Percentiles rank a stretch among this genome's conserved stretches.
Conservation (phyloP, 768 basidiomycete genomes). For the Leucosporidium creatinivorum region DNA sequence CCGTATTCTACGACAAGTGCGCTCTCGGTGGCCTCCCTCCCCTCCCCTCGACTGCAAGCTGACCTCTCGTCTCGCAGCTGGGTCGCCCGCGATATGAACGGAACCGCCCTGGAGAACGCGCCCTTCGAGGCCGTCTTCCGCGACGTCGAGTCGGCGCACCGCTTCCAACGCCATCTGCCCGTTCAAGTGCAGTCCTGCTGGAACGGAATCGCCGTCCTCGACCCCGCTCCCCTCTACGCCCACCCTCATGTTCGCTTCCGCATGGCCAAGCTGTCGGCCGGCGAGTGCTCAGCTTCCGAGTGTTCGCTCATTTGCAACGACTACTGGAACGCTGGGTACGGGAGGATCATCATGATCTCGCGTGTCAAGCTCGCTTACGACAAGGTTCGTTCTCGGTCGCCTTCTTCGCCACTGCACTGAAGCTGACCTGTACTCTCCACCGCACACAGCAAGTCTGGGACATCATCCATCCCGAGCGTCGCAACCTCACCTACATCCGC, state of each 20-base stretch:
- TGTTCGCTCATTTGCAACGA: slow-evolving; percentile 97
- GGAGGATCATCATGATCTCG: slow-evolving; percentile 95
- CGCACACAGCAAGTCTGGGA: slow-evolving; percentile 75
- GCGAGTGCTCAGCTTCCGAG: slow-evolving; percentile 90
- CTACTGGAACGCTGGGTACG: slow-evolving; percentile 94
- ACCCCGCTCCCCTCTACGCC: slow-evolving; percentile 89
- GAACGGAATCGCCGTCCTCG: slow-evolving; percentile 94
- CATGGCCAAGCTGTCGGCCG: slow-evolving; percentile 81
- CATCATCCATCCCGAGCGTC: slow-evolving; percentile 80
- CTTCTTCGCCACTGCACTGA: not conserved
- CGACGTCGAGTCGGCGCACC: slow-evolving; percentile 61
- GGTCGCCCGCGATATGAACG: slow-evolving; percentile 98
- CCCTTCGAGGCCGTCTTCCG: slow-evolving; percentile 94
- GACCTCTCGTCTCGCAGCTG: slow-evolving; percentile 52
- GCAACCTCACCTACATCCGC: slow-evolving; percentile 91
- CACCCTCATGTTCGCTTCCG: slow-evolving; percentile 88
- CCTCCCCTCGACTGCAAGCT: not conserved
- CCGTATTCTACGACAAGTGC: slow-evolving; percentile 70
- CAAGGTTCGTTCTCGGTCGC: slow-evolving; percentile 48
- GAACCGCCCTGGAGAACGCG: slow-evolving; percentile 94
- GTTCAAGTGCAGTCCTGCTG: slow-evolving; percentile 96
- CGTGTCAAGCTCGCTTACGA: slow-evolving; percentile 95
- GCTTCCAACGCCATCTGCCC: slow-evolving; percentile 87
- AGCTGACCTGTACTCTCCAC: not conserved
- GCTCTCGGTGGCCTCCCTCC: not conserved